Percentiles rank a stretch among this genome's conserved stretches.
Conservation (phyloP, 805 yeast species). For the Pichia deserticola region DNA sequence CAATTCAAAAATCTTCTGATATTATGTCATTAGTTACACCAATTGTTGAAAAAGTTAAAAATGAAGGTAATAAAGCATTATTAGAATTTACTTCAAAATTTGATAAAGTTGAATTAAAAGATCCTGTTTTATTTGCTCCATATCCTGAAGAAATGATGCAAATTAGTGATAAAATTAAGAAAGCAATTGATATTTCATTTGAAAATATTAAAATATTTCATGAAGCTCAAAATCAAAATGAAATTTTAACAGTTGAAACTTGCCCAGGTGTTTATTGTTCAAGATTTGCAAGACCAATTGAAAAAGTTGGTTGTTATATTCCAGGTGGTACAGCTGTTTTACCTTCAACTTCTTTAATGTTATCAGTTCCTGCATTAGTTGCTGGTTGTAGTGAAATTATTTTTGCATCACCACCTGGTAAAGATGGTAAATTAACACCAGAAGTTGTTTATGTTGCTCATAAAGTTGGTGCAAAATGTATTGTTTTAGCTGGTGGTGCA, state of each 20-base stretch:
- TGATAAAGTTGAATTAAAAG: constrained; percentile 66
- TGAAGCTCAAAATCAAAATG: constrained; percentile 77
- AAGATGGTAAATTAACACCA: constrained; percentile 89
- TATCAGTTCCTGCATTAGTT: constrained; percentile 96
- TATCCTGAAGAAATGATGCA: constrained; percentile 72
- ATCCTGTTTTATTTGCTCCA: constrained; percentile 83
- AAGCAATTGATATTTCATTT: constrained; percentile 84
- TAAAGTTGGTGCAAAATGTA: constrained; percentile 84
- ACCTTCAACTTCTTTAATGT: constrained; percentile 96
- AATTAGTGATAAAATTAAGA: constrained; percentile 63
- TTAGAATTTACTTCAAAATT: constrained; percentile 87
- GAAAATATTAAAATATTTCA: constrained; percentile 88
- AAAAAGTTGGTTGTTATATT: constrained; percentile 88
- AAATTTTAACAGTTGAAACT: constrained; percentile 78
- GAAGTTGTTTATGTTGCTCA: constrained; percentile 97
- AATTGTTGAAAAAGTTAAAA: constrained; percentile 69
- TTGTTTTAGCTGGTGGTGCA: constrained; percentile 97
- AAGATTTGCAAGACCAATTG: constrained; percentile 91
- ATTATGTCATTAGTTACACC: constrained; percentile 92
- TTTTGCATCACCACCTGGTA: constrained; percentile 92
- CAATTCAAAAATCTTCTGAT: constrained; percentile 90
- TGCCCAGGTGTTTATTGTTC: constrained; percentile 91
- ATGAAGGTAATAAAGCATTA: constrained; percentile 78
- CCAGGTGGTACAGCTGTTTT: constrained; percentile 99
- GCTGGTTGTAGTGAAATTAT: constrained; percentile 93